Percentiles rank a stretch among this genome's conserved stretches.
These are phyloP conservation scores for Diospyros kaki DNA, from an alignment of 148 eudicot species.

Conservation along the genomic window DNA sequence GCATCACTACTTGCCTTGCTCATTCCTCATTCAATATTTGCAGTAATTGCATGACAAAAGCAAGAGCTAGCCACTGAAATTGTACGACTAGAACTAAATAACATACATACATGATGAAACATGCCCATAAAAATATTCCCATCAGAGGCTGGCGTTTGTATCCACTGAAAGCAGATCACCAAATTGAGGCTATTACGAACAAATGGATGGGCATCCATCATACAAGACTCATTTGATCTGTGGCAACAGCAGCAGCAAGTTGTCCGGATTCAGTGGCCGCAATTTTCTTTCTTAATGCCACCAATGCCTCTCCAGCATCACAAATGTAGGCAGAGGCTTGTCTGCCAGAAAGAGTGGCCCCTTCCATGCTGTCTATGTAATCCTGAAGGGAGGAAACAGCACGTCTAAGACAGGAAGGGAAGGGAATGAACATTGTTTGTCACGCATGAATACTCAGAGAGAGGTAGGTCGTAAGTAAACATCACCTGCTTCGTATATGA, in stretches of 20 bases:
- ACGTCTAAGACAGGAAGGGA: not conserved
- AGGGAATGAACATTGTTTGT: too few relatives aligned
- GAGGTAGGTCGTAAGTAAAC: not conserved
- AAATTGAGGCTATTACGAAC: too few relatives aligned
- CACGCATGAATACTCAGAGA: not conserved
- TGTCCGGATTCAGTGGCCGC: constrained; percentile 34
- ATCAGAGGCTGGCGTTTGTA: too few relatives aligned
- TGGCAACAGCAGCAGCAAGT: constrained; percentile 21
- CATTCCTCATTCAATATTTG: too few relatives aligned
- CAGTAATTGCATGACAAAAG: too few relatives aligned
- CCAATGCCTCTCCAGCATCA: constrained; percentile 78
- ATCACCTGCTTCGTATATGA: constrained; percentile 96
- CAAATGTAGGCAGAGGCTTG: constrained; percentile 90
- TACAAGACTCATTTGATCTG: constrained; percentile 46
- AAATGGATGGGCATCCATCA: constrained; percentile 18
- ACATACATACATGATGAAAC: too few relatives aligned
- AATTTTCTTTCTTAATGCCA: constrained; percentile 45
- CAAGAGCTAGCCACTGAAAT: too few relatives aligned
- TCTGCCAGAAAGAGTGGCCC: constrained; percentile 93
- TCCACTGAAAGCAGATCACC: too few relatives aligned
- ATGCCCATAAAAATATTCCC: too few relatives aligned
- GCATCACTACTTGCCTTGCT: constrained; percentile 19
- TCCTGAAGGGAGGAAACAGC: constrained; percentile 41
- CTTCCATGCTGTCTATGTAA: constrained; percentile 98
- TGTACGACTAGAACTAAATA: too few relatives aligned